phyloP scores from a whole-genome alignment of 2,329 filamentous ascomycete species.

The Mollisia scopiformis region DNA sequence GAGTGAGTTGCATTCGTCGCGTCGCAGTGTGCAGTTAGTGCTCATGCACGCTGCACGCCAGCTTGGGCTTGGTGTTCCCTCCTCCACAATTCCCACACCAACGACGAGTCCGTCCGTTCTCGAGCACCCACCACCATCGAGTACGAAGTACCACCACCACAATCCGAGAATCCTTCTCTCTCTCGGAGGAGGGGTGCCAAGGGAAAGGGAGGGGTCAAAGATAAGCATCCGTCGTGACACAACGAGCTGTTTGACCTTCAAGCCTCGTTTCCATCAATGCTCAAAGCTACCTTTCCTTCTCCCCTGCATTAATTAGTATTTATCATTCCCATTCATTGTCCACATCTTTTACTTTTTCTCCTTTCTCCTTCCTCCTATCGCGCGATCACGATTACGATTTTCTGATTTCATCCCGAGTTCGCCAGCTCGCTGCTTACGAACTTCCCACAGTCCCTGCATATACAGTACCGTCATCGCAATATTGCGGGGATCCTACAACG shows the following conservation, averaged over 20 bases:
- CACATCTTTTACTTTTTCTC: too few relatives aligned
- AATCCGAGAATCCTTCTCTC: background rate
- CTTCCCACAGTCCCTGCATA: too few relatives aligned
- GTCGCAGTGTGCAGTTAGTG: background rate
- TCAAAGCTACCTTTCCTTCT: background rate
- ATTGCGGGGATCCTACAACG: too few relatives aligned
- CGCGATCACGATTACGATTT: background rate
- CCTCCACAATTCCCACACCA: background rate
- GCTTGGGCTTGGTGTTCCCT: background rate
- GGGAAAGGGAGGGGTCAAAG: background rate
- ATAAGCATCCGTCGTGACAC: background rate
- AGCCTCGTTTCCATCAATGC: background rate
- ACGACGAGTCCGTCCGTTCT: too few relatives aligned
- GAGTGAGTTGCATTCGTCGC: background rate
- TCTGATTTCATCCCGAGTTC: too few relatives aligned
- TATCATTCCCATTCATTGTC: background rate
- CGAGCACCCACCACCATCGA: too few relatives aligned
- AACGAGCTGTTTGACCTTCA: background rate
- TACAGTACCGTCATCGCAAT: background rate
- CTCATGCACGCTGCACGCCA: background rate
- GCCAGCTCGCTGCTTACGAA: too few relatives aligned
- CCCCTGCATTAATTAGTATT: background rate
- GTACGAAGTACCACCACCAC: too few relatives aligned
- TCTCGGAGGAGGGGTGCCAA: background rate
- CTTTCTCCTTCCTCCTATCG: background rate